Conservation (phyloP, 148 eudicot species). For the Rhododendron molle region DNA sequence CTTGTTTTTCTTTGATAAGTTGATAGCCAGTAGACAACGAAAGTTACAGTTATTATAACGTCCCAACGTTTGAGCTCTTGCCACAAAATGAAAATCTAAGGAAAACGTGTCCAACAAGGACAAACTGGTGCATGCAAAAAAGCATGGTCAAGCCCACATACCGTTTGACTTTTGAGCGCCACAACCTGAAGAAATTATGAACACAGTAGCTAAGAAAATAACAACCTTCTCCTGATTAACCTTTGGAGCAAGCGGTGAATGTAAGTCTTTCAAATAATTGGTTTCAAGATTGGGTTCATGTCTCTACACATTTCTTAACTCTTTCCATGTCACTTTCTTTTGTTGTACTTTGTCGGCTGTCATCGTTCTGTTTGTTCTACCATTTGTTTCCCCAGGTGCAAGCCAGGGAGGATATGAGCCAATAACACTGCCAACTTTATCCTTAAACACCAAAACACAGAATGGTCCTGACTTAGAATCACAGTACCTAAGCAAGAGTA, state of each 20-base stretch:
- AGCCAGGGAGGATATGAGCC: neutral
- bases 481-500: neutral
- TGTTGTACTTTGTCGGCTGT: neutral
- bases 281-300: neutral
- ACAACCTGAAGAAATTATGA: neutral
- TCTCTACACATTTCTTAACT: neutral
- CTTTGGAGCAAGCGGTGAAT: neutral
- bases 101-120: neutral
- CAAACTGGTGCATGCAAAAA: neutral
- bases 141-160: neutral
- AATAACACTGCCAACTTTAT: neutral
- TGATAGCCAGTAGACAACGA: neutral
- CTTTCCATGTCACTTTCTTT: neutral
- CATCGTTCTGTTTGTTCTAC: neutral
- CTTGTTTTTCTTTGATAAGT: neutral
- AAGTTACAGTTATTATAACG: neutral
- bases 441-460: neutral
- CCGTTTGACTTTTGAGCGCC: neutral
- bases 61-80: neutral
- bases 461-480: neutral
- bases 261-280: neutral
- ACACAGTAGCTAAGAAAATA: neutral
- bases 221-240: neutral
- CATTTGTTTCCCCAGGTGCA: neutral
- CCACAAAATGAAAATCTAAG: neutral